Evolutionary conservation across 176 grass and related monocot genomes (phyloP), one percentile per base, ranked within the genome.

Genomic region (Urochloa ruziziensis): DNA sequence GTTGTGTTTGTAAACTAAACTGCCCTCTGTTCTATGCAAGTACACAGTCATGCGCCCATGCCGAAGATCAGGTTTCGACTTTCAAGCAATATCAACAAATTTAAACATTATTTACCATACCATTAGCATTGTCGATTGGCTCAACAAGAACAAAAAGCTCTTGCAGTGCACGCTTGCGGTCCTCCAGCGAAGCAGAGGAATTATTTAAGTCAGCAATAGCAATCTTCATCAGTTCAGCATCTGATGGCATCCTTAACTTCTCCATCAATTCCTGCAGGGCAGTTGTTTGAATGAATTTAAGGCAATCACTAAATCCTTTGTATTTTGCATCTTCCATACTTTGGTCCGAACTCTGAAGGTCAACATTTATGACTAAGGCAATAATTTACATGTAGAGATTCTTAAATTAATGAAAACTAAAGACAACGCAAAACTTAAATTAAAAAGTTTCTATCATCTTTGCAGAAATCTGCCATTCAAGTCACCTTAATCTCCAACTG

Each of bases 81-180:
- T n/a, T 30, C 16, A 1, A 32, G n/a, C 27, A 72, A 72, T 32
- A 40, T 49, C 15, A 27, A 18, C 6, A 46, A 70, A 46, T 1
- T 11, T 9, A 1, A 0, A 44, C 12, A 4, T 18, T 24, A 58
- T 27, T 87, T 98, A 98, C 93, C 93, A 85, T 93, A 98, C 93
- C 96, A 87, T 93, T 91, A 48, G 93, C 85, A 87, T 95, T 95
- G 33, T 94, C 87, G 15, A 95, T 94, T 29, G 91, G 87, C 76
- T 99, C 96, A 83, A 99, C 93, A 16, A 99, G 90, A 78, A 90
- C 27, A 60, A 99, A 82, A 74, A 99, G 93, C 39, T 96, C 91
- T 51, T 94, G 85, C 78, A 99, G 68, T 25, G 93, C 85, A 88
- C 73, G 86, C 28, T 88, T 87, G 40, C 67, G 87, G 62, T 89